Percentiles rank a stretch among this genome's conserved stretches.
Evolutionary conservation across 257 asterid species (phyloP).

Genomic region (Hygrophila difformis): DNA sequence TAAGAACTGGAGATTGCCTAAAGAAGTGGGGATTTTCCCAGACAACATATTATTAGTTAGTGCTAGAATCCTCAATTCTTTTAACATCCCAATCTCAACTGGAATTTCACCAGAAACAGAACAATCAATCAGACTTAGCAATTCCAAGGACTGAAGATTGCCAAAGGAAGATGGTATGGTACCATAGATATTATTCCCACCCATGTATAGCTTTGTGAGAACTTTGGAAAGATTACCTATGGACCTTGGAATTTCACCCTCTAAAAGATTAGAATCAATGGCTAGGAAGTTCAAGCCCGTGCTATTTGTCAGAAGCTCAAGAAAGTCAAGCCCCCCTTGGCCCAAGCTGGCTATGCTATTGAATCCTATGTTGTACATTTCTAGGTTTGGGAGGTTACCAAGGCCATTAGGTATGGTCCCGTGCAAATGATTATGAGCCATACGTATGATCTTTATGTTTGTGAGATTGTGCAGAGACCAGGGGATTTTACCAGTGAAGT

Average conservation of each 20-base stretch:
- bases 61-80: slow-evolving; percentile 24
- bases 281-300: slow-evolving; percentile 41
- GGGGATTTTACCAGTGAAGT: slow-evolving; percentile 51
- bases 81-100: slow-evolving; percentile 33
- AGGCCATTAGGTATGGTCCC: slow-evolving; percentile 58
- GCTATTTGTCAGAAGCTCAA: slow-evolving; percentile 33
- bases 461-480: slow-evolving; percentile 57
- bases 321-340: slow-evolving; percentile 26
- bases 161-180: slow-evolving; percentile 44
- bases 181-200: slow-evolving; percentile 35
- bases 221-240: slow-evolving; percentile 45
- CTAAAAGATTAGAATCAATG: slow-evolving; percentile 34
- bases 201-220: slow-evolving; percentile 36
- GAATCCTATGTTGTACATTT: slow-evolving; percentile 42
- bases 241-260: slow-evolving; percentile 45
- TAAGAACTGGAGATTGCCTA: slow-evolving; percentile 36
- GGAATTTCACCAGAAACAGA: slow-evolving; percentile 46
- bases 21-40: slow-evolving; percentile 35
- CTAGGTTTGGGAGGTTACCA: slow-evolving; percentile 42
- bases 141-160: slow-evolving; percentile 28
- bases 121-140: slow-evolving; percentile 26
- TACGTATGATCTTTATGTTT: slow-evolving; percentile 34
- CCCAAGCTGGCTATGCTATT: slow-evolving; percentile 35
- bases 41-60: slow-evolving; percentile 33
- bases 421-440: slow-evolving; percentile 41